These are phyloP conservation scores for Fonsecaea nubica DNA, from an alignment of 2,329 filamentous ascomycete genomes.

Conservation along the genomic window DNA sequence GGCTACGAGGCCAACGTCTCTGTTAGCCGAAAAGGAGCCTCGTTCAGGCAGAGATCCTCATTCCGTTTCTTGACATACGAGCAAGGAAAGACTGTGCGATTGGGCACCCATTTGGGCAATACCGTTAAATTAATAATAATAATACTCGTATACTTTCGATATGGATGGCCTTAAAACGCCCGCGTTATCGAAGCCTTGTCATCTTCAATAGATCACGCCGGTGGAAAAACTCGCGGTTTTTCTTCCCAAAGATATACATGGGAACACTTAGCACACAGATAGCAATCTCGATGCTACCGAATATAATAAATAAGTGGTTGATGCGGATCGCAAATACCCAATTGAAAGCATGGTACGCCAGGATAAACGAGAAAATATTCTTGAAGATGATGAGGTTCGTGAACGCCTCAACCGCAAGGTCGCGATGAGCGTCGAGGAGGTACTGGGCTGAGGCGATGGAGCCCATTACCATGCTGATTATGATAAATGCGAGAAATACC, in stretches of 20 bases:
- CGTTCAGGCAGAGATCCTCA: not conserved
- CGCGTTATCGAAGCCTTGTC: conserved; percentile 46
- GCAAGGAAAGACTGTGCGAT: not conserved
- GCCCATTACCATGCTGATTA: conserved; percentile 89
- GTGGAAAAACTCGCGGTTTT: conserved; percentile 75
- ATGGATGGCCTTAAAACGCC: not conserved
- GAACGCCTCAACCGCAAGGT: conserved; percentile 85
- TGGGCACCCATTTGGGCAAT: not conserved
- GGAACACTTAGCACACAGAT: conserved; percentile 78
- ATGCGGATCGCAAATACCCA: conserved; percentile 73
- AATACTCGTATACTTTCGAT: not conserved
- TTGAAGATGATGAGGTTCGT: conserved; percentile 92
- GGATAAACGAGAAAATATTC: conserved; percentile 86
- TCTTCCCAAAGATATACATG: conserved; percentile 79
- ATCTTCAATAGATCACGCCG: conserved; percentile 72
- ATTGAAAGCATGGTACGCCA: conserved; percentile 83
- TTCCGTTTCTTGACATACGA: not conserved
- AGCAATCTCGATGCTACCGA: conserved; percentile 77
- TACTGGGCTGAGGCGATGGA: conserved; percentile 86
- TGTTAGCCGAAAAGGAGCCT: not conserved
- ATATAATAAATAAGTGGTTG: conserved; percentile 68
- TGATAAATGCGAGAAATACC: conserved; percentile 82
- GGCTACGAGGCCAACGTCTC: not conserved
- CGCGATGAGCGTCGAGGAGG: conserved; percentile 91
- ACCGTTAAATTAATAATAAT: not conserved